These are phyloP conservation scores for Dactylellina sp. DNA, from an alignment of 2,329 filamentous ascomycete genomes.

Conservation along the genomic window DNA sequence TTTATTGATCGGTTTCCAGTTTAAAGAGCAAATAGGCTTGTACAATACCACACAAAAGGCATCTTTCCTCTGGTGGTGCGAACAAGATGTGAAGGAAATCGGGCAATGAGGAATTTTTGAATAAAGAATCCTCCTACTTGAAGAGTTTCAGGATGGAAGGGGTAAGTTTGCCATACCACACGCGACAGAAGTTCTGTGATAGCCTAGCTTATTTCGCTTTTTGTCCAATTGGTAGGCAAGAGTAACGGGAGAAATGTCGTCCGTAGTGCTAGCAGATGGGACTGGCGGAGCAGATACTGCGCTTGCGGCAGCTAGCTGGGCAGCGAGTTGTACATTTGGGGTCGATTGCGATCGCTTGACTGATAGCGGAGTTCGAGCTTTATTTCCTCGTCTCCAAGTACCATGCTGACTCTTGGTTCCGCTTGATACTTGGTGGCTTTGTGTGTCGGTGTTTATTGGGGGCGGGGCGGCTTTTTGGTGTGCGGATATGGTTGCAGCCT, in stretches of 20 bases:
- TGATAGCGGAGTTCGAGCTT: slow-evolving; percentile 52
- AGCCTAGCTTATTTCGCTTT: slow-evolving; percentile 90
- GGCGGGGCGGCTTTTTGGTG: slow-evolving; percentile 39
- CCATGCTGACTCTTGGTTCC: slow-evolving; percentile 52
- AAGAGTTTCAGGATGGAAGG: background rate
- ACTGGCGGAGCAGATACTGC: slow-evolving; percentile 50
- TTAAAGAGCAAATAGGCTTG: too few relatives aligned
- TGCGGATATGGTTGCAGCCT: slow-evolving; percentile 39
- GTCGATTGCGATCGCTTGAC: slow-evolving; percentile 61
- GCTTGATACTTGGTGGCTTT: slow-evolving; percentile 30
- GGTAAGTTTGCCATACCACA: slow-evolving; percentile 77
- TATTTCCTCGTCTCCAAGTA: slow-evolving; percentile 54
- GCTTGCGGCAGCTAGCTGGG: slow-evolving; percentile 57
- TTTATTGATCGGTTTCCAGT: slow-evolving; percentile 10
- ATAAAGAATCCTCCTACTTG: too few relatives aligned
- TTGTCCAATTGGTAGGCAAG: slow-evolving; percentile 69
- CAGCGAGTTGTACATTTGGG: slow-evolving; percentile 60
- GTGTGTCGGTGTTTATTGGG: slow-evolving; percentile 53
- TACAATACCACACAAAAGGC: too few relatives aligned
- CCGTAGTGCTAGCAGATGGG: slow-evolving; percentile 50
- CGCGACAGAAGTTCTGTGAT: slow-evolving; percentile 93
- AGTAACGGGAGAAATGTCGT: slow-evolving; percentile 54
- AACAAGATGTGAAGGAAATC: too few relatives aligned
- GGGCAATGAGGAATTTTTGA: too few relatives aligned
- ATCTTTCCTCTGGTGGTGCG: too few relatives aligned